Conservation (phyloP, 352 stramenopile genomes). For the Globisporangium splendens region DNA sequence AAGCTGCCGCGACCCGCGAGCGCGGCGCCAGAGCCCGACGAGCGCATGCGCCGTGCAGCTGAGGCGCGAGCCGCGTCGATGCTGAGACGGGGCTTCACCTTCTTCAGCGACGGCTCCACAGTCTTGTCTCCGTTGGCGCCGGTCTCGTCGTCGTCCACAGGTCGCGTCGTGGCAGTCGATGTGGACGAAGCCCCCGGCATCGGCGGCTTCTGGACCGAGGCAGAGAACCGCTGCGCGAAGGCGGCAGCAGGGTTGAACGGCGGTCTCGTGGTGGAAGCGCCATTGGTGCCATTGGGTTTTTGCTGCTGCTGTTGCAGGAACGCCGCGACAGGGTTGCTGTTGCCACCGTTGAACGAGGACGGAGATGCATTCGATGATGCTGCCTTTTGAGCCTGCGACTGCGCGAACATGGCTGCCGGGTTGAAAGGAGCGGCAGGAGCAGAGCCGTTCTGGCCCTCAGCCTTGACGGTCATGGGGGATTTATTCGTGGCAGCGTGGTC, state of each 20-base stretch:
- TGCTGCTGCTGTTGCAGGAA: constrained; percentile 61
- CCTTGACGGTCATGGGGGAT: constrained; percentile 8
- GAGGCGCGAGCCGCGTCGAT: constrained; percentile 76
- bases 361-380: constrained; percentile 1
- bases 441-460: background rate
- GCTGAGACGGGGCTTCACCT: constrained; percentile 68
- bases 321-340: constrained; percentile 40
- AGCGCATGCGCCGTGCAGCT: constrained; percentile 61
- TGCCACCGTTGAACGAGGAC: too few relatives aligned
- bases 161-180: constrained; percentile 28
- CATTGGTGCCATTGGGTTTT: constrained; percentile 23
- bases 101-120: constrained; percentile 67
- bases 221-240: constrained; percentile 59
- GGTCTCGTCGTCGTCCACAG: constrained; percentile 40
- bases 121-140: constrained; percentile 21
- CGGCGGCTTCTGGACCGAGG: constrained; percentile 40
- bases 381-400: constrained; percentile 29
- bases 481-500: constrained; percentile 13
- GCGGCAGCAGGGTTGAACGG: constrained; percentile 47
- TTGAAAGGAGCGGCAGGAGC: constrained; percentile 25
- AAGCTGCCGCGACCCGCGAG: constrained; percentile 56
- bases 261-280: constrained; percentile 11
- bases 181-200: constrained; percentile 25
- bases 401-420: constrained; percentile 59
- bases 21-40: constrained; percentile 43